Evolutionary conservation across 164 flowering plant species (phyloP).

Genomic region (Liquidambar formosana): DNA sequence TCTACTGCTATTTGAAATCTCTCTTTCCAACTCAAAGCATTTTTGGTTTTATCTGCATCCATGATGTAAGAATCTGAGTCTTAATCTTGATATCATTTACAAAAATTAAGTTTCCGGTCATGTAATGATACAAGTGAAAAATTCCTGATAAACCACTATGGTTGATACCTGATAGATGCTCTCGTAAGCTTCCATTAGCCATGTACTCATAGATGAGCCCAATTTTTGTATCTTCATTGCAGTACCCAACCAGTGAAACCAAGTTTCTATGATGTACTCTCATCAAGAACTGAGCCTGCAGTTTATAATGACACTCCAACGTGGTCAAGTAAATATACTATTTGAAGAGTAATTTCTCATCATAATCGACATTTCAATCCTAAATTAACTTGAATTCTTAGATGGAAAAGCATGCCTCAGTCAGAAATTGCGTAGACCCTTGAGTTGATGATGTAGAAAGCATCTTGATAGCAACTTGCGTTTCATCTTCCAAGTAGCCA

Average conservation of each 20-base stretch:
- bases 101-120: too few relatives aligned
- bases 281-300: slow-evolving; percentile 30
- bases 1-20: too few relatives aligned
- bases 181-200: slow-evolving; percentile 28
- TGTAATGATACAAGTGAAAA: not conserved
- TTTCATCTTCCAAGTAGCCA: slow-evolving; percentile 30
- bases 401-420: slow-evolving; percentile 19
- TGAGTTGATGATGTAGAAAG: slow-evolving; percentile 26
- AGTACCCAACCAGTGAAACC: slow-evolving; percentile 32
- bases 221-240: slow-evolving; percentile 22
- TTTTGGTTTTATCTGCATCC: too few relatives aligned
- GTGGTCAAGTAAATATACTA: not conserved
- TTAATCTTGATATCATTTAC: not conserved
- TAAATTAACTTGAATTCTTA: too few relatives aligned
- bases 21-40: too few relatives aligned
- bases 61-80: too few relatives aligned
- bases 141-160: too few relatives aligned
- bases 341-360: too few relatives aligned
- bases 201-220: slow-evolving; percentile 37
- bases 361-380: too few relatives aligned
- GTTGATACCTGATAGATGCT: slow-evolving; percentile 25
- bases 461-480: slow-evolving; percentile 35
- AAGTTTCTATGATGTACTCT: slow-evolving; percentile 29
- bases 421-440: slow-evolving; percentile 17
- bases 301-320: not conserved